phyloP scores from a whole-genome alignment of 345 rosid species.

The Erodium maritimum region DNA sequence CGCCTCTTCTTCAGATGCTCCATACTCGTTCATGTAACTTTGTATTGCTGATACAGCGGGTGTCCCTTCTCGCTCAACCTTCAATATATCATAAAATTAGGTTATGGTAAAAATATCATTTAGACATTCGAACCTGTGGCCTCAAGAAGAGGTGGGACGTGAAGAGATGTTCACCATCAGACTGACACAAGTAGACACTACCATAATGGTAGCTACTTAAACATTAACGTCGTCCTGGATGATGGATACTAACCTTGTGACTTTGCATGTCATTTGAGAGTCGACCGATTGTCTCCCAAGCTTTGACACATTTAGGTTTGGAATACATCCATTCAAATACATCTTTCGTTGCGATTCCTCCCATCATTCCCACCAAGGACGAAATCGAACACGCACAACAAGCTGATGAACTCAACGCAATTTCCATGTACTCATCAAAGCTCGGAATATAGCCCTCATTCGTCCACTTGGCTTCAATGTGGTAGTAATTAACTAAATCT shows the following conservation, averaged over 20 bases:
- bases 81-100: not conserved
- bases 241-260: slow-evolving; percentile 5
- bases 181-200: no score
- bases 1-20: not conserved
- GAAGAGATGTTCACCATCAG: no score
- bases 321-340: not conserved
- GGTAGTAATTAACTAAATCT: no score
- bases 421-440: not conserved
- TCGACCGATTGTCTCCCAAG: not conserved
- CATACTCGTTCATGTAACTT: not conserved
- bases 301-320: not conserved
- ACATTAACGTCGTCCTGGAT: no score
- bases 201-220: no score
- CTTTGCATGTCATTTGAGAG: not conserved
- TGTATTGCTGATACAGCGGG: not conserved
- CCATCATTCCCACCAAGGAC: not conserved
- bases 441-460: not conserved
- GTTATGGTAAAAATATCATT: not conserved
- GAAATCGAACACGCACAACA: not conserved
- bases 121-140: no score
- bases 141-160: no score
- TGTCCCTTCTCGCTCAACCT: slow-evolving; percentile 1
- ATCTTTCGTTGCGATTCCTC: not conserved
- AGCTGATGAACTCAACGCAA: not conserved
- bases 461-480: not conserved